Evolutionary conservation across 805 yeast genomes (phyloP).

Genomic region (Nakazawaea laoshanensis): DNA sequence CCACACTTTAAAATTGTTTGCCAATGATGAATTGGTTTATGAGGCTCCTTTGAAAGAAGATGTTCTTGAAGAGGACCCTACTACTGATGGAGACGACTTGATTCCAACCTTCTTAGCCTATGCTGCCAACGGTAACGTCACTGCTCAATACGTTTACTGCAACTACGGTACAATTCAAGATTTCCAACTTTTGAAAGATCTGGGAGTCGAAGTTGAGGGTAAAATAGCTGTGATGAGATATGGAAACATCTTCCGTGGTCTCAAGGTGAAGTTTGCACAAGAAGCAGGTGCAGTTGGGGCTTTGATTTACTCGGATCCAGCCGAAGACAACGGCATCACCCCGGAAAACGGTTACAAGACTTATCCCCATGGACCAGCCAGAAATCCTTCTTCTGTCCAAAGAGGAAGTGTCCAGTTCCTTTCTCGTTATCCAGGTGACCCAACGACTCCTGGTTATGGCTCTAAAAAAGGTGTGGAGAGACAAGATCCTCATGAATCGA

Average conservation of each 20-base stretch:
- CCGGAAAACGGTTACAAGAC: conserved; percentile 50
- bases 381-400: conserved; percentile 70
- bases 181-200: conserved; percentile 34
- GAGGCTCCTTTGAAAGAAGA: conserved; percentile 50
- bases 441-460: conserved; percentile 66
- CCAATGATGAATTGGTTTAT: conserved; percentile 26
- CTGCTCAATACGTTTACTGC: conserved; percentile 56
- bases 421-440: conserved; percentile 64
- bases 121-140: conserved; percentile 68
- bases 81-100: conserved; percentile 33
- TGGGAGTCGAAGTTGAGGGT: conserved; percentile 43
- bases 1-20: conserved; percentile 38
- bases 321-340: conserved; percentile 46
- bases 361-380: conserved; percentile 71
- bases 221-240: conserved; percentile 62
- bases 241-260: conserved; percentile 61
- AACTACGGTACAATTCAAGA: conserved; percentile 63
- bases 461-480: conserved; percentile 42
- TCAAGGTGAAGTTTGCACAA: conserved; percentile 71
- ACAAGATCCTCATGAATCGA: conserved; percentile 36
- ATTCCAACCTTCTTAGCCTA: conserved; percentile 74
- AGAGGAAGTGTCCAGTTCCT: conserved; percentile 67
- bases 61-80: conserved; percentile 36
- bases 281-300: conserved; percentile 63
- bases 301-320: conserved; percentile 62